Conservation (phyloP, 139 green algal genomes). For the Diplosphaera chodatii region DNA sequence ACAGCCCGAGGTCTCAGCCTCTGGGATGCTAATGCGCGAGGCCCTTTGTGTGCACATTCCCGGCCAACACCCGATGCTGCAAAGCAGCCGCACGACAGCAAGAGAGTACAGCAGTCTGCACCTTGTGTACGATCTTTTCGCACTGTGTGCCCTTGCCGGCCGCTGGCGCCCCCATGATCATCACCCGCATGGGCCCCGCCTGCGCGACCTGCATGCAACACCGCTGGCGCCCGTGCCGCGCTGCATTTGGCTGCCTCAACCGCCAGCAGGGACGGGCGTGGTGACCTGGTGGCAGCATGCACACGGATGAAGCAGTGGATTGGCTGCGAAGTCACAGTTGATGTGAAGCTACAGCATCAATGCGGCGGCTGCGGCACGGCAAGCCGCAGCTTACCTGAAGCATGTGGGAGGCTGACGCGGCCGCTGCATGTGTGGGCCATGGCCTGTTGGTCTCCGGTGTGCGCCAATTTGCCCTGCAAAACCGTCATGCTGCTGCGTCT, state of each 20-base stretch:
- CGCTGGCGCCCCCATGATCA: constrained; percentile 92
- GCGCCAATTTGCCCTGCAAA: not conserved
- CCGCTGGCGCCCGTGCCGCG: not conserved
- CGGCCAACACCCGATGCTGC: no score
- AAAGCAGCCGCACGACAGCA: no score
- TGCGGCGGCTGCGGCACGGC: no score
- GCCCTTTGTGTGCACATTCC: no score
- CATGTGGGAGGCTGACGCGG: no score
- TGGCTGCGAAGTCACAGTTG: no score
- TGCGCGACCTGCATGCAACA: not conserved
- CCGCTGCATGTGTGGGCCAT: not conserved
- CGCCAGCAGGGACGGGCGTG: not conserved
- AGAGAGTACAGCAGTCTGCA: constrained; percentile 15
- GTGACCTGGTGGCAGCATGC: no score
- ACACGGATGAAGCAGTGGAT: no score
- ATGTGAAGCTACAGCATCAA: not conserved
- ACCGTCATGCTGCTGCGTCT: not conserved
- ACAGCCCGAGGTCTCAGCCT: not conserved
- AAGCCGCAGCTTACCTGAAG: not conserved
- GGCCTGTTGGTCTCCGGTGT: not conserved
- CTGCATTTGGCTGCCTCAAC: not conserved
- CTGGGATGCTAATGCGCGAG: no score
- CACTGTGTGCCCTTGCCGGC: constrained; percentile 98
- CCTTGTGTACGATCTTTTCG: constrained; percentile 82
- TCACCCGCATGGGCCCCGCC: constrained; percentile 61